Evolutionary conservation across 495 filamentous ascomycete genomes (phyloP).

Genomic region (Sabuloglossum arenarium): DNA sequence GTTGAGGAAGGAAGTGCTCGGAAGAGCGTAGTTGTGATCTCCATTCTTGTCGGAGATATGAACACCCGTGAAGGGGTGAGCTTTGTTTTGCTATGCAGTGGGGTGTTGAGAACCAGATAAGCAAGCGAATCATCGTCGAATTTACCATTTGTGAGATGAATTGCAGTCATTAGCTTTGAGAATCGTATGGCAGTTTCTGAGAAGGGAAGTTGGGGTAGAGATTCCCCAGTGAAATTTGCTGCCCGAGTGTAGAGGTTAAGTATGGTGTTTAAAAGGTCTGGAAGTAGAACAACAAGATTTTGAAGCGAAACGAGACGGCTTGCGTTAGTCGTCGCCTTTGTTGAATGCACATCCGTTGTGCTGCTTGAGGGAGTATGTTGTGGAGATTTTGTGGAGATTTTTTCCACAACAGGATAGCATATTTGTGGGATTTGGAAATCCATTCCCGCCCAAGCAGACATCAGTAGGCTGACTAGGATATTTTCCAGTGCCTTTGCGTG

Average conservation of each 20-base stretch:
- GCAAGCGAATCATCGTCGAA: conserved; percentile 46
- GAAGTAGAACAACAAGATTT: conserved; percentile 39
- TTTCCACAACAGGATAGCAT: conserved; percentile 37
- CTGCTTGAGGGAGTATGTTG: conserved; percentile 20
- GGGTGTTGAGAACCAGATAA: conserved; percentile 40
- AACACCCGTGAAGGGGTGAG: conserved; percentile 23
- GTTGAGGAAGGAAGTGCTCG: conserved; percentile 43
- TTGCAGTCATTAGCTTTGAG: conserved; percentile 45
- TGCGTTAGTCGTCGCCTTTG: conserved; percentile 17
- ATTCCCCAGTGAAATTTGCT: conserved; percentile 54
- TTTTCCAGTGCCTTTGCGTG: conserved; percentile 88
- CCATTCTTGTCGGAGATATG: conserved; percentile 33
- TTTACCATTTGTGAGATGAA: conserved; percentile 46
- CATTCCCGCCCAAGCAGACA: conserved; percentile 67
- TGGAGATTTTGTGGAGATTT: conserved; percentile 13
- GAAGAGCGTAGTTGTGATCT: conserved; percentile 49
- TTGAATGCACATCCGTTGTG: conserved; percentile 22
- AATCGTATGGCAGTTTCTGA: conserved; percentile 70
- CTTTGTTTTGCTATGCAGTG: conserved; percentile 13
- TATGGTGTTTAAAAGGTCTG: conserved; percentile 64
- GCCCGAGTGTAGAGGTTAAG: conserved; percentile 61
- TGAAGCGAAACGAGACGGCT: conserved; percentile 36
- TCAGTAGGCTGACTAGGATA: conserved; percentile 57
- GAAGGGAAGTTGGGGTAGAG: conserved; percentile 57
- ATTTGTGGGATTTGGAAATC: conserved; percentile 62